These are phyloP conservation scores for Pachyrhizus erosus DNA, from an alignment of 306 rosid genomes.

Conservation along the genomic window DNA sequence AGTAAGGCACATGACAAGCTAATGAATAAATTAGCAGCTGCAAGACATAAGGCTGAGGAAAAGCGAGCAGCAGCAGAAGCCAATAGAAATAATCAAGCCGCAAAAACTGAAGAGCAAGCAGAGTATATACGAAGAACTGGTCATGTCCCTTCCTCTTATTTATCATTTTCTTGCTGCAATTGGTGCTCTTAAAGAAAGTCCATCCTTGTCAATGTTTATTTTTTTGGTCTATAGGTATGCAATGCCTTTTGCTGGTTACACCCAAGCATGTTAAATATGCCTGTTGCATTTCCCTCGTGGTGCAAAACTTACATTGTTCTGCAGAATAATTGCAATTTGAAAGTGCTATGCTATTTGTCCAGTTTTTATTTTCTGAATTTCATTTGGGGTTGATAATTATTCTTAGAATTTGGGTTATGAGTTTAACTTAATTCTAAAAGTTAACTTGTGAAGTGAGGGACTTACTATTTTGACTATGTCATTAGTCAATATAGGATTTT, in stretches of 20 bases:
- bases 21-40: slow-evolving; percentile 81
- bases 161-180: slow-evolving; percentile 67
- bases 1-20: slow-evolving; percentile 81
- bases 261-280: slow-evolving; percentile 22
- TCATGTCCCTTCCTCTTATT: slow-evolving; percentile 65
- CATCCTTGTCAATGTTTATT: slow-evolving; percentile 19
- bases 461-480: no score
- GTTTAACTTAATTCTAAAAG: no score
- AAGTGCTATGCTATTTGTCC: slow-evolving; percentile 13
- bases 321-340: slow-evolving; percentile 42
- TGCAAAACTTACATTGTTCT: slow-evolving; percentile 32
- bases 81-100: slow-evolving; percentile 71
- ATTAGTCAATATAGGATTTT: no score
- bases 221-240: slow-evolving; percentile 25
- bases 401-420: not conserved
- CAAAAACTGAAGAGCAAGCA: slow-evolving; percentile 81
- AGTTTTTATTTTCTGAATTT: not conserved
- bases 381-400: slow-evolving; percentile 1
- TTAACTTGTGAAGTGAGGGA: no score
- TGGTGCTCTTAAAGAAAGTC: slow-evolving; percentile 66
- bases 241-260: slow-evolving; percentile 27
- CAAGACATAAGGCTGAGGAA: slow-evolving; percentile 88
- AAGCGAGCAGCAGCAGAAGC: slow-evolving; percentile 86
- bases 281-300: slow-evolving; percentile 32
- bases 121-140: slow-evolving; percentile 84